Conservation (phyloP, 345 rosid species). For the Rhodomyrtus tomentosa region DNA sequence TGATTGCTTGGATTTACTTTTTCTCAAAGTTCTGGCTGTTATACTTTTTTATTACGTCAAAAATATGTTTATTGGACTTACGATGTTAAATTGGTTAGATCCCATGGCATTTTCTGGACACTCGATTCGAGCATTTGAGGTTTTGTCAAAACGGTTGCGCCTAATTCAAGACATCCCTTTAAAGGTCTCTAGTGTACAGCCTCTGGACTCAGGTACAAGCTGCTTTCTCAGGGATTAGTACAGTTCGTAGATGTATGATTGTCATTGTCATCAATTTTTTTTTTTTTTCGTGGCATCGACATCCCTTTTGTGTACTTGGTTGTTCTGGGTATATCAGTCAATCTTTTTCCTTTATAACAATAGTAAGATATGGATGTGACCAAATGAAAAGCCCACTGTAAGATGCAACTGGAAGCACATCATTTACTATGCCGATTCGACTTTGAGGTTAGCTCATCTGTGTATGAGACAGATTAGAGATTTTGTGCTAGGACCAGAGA, state of each 20-base stretch:
- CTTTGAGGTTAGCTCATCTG: not conserved
- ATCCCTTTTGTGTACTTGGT: not conserved
- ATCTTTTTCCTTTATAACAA: not conserved
- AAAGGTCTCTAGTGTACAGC: slow-evolving; percentile 72
- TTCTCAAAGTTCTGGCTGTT: not conserved
- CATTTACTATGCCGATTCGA: not conserved
- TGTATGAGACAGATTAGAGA: not conserved
- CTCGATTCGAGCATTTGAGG: slow-evolving; percentile 59
- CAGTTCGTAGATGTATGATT: not conserved
- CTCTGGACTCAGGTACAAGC: slow-evolving; percentile 66
- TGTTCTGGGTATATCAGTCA: not conserved
- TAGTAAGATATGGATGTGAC: not conserved
- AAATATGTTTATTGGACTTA: not conserved
- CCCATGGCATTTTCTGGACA: slow-evolving; percentile 47
- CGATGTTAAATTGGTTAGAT: slow-evolving; percentile 31
- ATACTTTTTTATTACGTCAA: not conserved
- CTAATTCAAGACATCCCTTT: slow-evolving; percentile 68
- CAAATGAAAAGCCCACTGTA: not conserved
- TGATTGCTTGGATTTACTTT: not conserved
- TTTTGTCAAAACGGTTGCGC: slow-evolving; percentile 62
- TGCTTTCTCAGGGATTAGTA: not conserved
- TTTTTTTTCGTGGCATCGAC: not conserved
- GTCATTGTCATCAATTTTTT: not conserved
- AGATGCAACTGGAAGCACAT: not conserved
- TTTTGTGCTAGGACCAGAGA: not conserved